phyloP scores from a whole-genome alignment of 2,329 filamentous ascomycete species.

The Penicillium vulpinum region DNA sequence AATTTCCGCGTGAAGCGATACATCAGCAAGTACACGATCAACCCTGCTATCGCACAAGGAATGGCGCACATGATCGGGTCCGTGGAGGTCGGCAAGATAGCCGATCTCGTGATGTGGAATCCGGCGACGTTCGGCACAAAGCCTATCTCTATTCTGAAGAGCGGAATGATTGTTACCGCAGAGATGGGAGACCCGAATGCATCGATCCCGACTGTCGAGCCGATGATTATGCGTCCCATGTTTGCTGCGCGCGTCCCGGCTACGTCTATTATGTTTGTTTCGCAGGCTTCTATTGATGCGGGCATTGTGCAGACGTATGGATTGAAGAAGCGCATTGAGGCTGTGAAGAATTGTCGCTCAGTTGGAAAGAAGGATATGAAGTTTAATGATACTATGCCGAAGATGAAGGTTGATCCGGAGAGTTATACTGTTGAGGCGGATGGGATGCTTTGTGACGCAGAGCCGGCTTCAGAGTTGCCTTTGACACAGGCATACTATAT shows the following conservation, averaged over 20 bases:
- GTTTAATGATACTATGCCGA: slow-evolving; percentile 78
- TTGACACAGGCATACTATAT: slow-evolving; percentile 76
- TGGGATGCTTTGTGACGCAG: slow-evolving; percentile 70
- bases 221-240: slow-evolving; percentile 80
- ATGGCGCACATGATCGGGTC: slow-evolving; percentile 85
- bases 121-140: slow-evolving; percentile 85
- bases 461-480: slow-evolving; percentile 69
- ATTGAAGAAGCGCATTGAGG: slow-evolving; percentile 75
- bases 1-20: slow-evolving; percentile 93
- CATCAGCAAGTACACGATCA: slow-evolving; percentile 93
- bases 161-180: slow-evolving; percentile 77
- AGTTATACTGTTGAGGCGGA: slow-evolving; percentile 85
- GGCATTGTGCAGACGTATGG: slow-evolving; percentile 71
- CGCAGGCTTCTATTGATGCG: slow-evolving; percentile 65
- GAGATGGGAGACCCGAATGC: slow-evolving; percentile 86
- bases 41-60: slow-evolving; percentile 86
- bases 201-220: slow-evolving; percentile 85
- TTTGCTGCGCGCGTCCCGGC: slow-evolving; percentile 70
- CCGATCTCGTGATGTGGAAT: slow-evolving; percentile 86
- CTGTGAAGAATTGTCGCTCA: slow-evolving; percentile 72
- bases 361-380: slow-evolving; percentile 88
- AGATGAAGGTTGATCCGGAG: slow-evolving; percentile 91
- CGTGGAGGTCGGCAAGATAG: slow-evolving; percentile 83
- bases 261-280: slow-evolving; percentile 81
- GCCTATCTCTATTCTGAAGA: slow-evolving; percentile 78